Percentiles rank a stretch among this genome's conserved stretches.
Evolutionary conservation across 164 flowering plant genomes (phyloP).

Genomic region (Macadamia tetraphylla): DNA sequence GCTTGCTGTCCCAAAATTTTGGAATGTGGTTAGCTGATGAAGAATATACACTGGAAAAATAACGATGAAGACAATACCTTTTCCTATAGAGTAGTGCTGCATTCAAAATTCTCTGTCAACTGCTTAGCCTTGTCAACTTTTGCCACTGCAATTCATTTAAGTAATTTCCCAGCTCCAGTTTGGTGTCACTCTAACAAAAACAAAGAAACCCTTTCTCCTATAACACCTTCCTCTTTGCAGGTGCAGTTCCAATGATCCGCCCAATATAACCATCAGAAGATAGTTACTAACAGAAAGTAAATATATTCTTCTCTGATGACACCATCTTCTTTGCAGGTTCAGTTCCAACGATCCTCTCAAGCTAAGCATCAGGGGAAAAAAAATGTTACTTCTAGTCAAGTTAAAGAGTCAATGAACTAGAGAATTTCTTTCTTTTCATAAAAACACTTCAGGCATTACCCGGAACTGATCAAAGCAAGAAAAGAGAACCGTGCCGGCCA

Average conservation of each 20-base stretch:
- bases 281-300: constrained; percentile 43
- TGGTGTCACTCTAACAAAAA: constrained; percentile 33
- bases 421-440: not conserved
- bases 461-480: constrained; percentile 62
- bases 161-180: not conserved
- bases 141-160: not conserved
- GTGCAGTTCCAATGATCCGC: constrained; percentile 66
- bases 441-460: constrained; percentile 31
- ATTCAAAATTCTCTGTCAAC: no score
- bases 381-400: not conserved
- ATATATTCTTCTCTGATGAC: constrained; percentile 50
- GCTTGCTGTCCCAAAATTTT: no score
- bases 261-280: constrained; percentile 46
- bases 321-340: constrained; percentile 56
- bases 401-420: not conserved
- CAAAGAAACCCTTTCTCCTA: constrained; percentile 58
- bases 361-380: constrained; percentile 29
- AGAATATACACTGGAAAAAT: no score
- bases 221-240: constrained; percentile 57
- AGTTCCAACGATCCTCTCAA: constrained; percentile 83
- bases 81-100: no score
- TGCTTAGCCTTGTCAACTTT: no score
- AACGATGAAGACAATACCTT: no score
- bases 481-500: constrained; percentile 69
- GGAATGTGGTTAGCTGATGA: no score